Conservation (phyloP, 164 flowering plant genomes). For the Vitis amurensis region DNA sequence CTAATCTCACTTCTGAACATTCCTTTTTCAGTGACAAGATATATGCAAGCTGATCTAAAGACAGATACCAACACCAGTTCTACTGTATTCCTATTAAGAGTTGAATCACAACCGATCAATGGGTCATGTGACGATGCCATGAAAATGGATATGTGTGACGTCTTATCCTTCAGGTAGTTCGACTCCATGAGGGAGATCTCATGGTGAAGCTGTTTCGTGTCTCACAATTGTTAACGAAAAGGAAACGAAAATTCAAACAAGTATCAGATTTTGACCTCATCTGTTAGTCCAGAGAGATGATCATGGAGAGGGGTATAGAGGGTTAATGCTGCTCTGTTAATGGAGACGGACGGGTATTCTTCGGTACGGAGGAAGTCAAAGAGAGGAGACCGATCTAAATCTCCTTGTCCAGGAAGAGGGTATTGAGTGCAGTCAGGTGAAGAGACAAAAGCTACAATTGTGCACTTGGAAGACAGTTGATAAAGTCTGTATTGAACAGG, state of each 20-base stretch:
- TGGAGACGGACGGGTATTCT: constrained; percentile 23
- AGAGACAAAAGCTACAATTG: constrained; percentile 26
- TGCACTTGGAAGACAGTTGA: neutral
- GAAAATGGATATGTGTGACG: no score
- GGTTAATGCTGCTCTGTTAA: constrained; percentile 16
- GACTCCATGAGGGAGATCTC: neutral
- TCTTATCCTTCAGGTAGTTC: no score
- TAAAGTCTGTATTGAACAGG: constrained; percentile 8
- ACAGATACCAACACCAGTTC: no score
- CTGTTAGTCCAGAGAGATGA: constrained; percentile 7
- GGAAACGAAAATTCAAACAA: no score
- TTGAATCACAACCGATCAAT: no score
- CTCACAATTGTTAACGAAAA: neutral
- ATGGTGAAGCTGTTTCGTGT: neutral
- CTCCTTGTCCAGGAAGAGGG: neutral
- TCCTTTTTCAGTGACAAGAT: no score
- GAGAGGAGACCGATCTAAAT: constrained; percentile 12
- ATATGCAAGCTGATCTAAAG: no score
- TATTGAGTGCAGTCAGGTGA: constrained; percentile 5
- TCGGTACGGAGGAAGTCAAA: constrained; percentile 27
- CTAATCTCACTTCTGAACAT: no score
- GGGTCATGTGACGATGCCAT: no score
- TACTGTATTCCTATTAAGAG: no score
- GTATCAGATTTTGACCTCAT: no score
- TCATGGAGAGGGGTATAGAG: constrained; percentile 14